A percentile compares a stretch with the other conserved stretches of the same genome.
phyloP scores from a whole-genome alignment of 495 filamentous ascomycete genomes.

The Annulohypoxylon stygium region DNA sequence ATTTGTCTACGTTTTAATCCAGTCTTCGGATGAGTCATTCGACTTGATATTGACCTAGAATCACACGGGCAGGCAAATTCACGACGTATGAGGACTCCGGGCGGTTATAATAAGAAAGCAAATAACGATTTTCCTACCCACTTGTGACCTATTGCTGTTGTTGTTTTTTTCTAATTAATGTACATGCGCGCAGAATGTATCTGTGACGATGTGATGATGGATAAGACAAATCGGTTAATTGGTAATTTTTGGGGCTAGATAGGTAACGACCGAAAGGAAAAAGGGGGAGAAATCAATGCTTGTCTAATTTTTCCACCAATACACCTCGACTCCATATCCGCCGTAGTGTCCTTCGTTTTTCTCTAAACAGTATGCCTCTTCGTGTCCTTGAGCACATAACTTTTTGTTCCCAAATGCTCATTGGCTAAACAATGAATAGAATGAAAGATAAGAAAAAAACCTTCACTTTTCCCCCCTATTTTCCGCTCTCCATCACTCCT shows the following conservation, averaged over 20 bases:
- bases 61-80: not conserved
- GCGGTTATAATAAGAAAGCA: conserved; percentile 2
- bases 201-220: conserved; percentile 4
- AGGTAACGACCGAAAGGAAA: not conserved
- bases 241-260: not conserved
- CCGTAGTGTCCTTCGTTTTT: conserved; percentile 36
- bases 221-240: conserved; percentile 18
- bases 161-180: conserved; percentile 18
- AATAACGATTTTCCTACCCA: not conserved
- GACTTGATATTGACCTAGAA: conserved; percentile 12
- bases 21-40: not conserved
- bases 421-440: conserved; percentile 25
- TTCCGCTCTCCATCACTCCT: conserved; percentile 3
- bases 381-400: conserved; percentile 22
- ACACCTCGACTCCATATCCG: conserved; percentile 42
- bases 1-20: conserved; percentile 12
- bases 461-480: conserved; percentile 8
- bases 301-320: conserved; percentile 35
- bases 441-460: conserved; percentile 18
- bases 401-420: conserved; percentile 29
- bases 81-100: conserved; percentile 5
- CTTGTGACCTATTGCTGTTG: not conserved
- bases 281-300: conserved; percentile 27
- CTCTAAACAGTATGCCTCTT: conserved; percentile 33
- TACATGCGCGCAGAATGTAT: conserved; percentile 22